A percentile compares a stretch with the other conserved stretches of the same genome.
These are phyloP conservation scores for Penicillium sp. DNA, from an alignment of 2,329 filamentous ascomycete species.

Conservation along the genomic window DNA sequence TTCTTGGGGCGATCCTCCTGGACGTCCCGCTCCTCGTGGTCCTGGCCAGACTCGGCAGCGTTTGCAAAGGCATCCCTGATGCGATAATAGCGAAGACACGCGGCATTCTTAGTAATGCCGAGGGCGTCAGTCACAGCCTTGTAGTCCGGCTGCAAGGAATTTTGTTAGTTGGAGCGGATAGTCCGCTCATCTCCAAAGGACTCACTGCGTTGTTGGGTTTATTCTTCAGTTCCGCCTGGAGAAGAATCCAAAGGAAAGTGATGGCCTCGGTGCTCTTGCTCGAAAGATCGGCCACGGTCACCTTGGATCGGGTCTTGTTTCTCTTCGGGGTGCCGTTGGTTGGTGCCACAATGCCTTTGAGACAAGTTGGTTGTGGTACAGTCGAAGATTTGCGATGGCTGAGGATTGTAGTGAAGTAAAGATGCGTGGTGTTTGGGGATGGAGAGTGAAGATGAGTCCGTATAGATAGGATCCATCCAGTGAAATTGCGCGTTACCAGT, in stretches of 20 bases:
- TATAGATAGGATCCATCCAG: neutral
- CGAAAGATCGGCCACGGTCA: neutral
- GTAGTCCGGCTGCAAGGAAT: neutral
- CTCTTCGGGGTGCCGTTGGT: neutral
- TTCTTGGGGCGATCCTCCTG: neutral
- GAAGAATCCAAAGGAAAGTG: neutral
- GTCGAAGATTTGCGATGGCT: neutral
- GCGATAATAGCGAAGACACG: neutral
- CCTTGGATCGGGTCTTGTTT: neutral
- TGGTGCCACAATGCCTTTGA: neutral
- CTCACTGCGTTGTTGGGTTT: neutral
- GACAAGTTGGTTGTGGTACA: neutral
- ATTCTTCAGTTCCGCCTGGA: neutral
- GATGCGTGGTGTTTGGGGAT: neutral
- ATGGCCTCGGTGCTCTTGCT: neutral
- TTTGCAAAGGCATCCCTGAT: neutral
- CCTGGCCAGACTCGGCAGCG: neutral
- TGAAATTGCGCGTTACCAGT: neutral
- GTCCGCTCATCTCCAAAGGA: neutral
- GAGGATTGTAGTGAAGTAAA: no score
- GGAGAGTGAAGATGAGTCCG: slow-evolving; percentile 25
- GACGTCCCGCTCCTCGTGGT: neutral
- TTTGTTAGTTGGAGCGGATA: neutral
- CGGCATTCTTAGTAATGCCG: neutral
- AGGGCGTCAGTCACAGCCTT: neutral